These are phyloP conservation scores for Leccinellum rugosiceps DNA, from an alignment of 768 basidiomycete species.

Conservation along the genomic window DNA sequence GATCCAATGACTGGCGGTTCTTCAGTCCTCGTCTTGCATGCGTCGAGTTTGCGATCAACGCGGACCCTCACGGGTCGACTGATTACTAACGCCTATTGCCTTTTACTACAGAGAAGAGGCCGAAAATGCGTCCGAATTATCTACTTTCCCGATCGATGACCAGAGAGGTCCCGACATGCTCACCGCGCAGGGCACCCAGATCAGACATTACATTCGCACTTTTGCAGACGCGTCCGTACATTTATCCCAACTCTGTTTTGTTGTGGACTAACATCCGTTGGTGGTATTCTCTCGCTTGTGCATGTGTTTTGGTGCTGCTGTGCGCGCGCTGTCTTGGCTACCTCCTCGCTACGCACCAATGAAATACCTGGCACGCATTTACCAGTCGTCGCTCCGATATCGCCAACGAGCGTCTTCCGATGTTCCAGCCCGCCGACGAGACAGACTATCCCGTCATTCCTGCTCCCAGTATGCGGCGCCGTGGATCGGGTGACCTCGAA, in stretches of 20 bases:
- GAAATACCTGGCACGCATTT: too few relatives aligned
- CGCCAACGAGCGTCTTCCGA: conserved; percentile 71
- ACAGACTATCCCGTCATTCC: conserved; percentile 47
- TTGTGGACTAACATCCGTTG: not conserved
- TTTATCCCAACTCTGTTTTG: not conserved
- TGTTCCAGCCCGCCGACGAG: conserved; percentile 38
- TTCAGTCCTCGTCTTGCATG: not conserved
- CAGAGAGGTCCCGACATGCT: conserved; percentile 53
- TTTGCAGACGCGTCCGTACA: conserved; percentile 74
- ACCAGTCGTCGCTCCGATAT: conserved; percentile 67
- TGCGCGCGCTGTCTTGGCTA: not conserved
- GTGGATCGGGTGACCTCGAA: conserved; percentile 39
- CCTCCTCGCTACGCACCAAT: not conserved
- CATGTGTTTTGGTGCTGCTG: not conserved
- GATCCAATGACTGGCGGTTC: not conserved
- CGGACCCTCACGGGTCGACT: not conserved
- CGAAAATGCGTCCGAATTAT: conserved; percentile 72
- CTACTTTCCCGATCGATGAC: conserved; percentile 34
- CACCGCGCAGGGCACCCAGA: conserved; percentile 56
- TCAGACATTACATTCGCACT: conserved; percentile 59
- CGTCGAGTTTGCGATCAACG: not conserved
- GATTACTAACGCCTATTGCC: not conserved
- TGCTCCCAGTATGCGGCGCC: conserved; percentile 59
- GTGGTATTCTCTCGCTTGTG: not conserved
- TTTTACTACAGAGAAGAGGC: conserved; percentile 59